Percentiles rank a stretch among this genome's conserved stretches.
These are phyloP conservation scores for Skeletonema marinoi DNA, from an alignment of 108 stramenopile species.

Conservation along the genomic window DNA sequence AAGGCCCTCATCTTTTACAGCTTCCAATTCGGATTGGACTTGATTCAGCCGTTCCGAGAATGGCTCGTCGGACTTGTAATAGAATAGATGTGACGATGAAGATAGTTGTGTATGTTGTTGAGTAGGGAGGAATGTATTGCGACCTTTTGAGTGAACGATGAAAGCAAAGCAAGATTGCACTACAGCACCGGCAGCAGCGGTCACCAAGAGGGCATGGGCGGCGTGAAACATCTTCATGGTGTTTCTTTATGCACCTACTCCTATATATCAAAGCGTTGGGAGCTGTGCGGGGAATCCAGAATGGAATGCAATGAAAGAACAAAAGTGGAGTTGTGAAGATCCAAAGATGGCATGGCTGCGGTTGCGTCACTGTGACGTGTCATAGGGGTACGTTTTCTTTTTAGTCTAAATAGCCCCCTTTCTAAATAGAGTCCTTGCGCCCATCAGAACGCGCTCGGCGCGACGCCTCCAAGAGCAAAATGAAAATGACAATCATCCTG, in stretches of 20 bases:
- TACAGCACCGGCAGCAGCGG: neutral
- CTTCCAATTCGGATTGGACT: slow-evolving; percentile 7
- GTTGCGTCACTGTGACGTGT: no score
- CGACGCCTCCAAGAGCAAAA: no score
- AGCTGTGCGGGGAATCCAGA: no score
- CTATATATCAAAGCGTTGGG: no score
- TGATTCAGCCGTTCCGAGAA: slow-evolving; percentile 14
- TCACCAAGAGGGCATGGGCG: neutral
- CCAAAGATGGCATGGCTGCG: no score
- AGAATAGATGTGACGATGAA: neutral
- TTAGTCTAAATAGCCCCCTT: no score
- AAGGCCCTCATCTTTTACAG: slow-evolving; percentile 8
- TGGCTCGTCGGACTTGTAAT: slow-evolving; percentile 17
- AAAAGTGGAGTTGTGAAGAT: no score
- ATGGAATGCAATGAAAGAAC: no score
- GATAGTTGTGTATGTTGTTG: neutral
- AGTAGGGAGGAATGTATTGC: neutral
- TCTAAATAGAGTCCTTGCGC: no score
- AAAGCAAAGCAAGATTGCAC: neutral
- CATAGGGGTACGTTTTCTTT: no score
- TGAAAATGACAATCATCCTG: no score
- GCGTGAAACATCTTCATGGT: neutral
- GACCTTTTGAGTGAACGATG: neutral
- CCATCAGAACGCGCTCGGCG: no score
- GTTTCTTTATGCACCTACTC: neutral